Evolutionary conservation across 2,329 filamentous ascomycete genomes (phyloP).

Genomic region (Penicillium sp.): DNA sequence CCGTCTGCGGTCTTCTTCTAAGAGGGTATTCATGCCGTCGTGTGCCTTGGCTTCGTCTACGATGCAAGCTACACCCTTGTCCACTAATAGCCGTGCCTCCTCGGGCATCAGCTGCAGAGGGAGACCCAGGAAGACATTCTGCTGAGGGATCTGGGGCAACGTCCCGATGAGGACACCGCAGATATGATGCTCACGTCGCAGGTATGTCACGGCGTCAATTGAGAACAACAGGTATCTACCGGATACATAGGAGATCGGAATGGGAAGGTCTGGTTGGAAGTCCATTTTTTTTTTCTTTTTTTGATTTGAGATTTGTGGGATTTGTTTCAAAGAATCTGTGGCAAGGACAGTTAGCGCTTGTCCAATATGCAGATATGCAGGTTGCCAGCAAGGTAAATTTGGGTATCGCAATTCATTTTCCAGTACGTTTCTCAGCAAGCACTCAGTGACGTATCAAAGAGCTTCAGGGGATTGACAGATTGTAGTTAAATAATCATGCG

Average conservation of each 20-base stretch:
- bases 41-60: constrained; percentile 78
- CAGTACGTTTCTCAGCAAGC: constrained; percentile 46
- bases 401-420: constrained; percentile 33
- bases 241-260: constrained; percentile 78
- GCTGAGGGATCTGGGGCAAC: constrained; percentile 86
- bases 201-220: constrained; percentile 71
- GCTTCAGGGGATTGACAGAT: constrained; percentile 86
- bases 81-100: constrained; percentile 78
- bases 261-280: constrained; percentile 51
- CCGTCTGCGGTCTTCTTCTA: constrained; percentile 57
- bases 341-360: constrained; percentile 18
- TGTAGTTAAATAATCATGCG: constrained; percentile 65
- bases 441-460: constrained; percentile 43
- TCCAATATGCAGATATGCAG: constrained; percentile 2
- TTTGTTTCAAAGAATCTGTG: constrained; percentile 19
- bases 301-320: constrained; percentile 7
- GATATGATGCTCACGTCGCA: constrained; percentile 78
- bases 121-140: constrained; percentile 88
- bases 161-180: constrained; percentile 84
- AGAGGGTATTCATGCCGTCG: constrained; percentile 59
- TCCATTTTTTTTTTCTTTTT: constrained; percentile 34
- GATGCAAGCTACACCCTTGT: constrained; percentile 72
- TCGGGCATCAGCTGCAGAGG: constrained; percentile 89
- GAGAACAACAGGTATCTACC: constrained; percentile 89
- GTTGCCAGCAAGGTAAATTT: background rate